A percentile compares a stretch with the other conserved stretches of the same genome.
Conservation (phyloP, 306 rosid genomes). For the Erythrophleum fordii region DNA sequence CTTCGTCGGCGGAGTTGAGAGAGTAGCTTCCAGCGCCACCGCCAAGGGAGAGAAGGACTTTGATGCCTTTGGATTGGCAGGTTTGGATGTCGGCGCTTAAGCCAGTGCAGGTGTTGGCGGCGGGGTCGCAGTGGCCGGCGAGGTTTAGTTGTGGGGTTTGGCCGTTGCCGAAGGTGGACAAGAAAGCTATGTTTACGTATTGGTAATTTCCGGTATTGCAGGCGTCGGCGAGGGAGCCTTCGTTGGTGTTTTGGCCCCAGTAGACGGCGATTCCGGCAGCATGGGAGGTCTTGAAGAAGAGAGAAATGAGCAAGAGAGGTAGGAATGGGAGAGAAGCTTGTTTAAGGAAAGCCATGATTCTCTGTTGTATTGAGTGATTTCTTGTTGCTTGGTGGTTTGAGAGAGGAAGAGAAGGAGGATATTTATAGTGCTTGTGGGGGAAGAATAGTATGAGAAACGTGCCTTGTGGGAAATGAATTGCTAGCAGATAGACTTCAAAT, state of each 20-base stretch:
- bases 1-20: slow-evolving; percentile 55
- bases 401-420: neutral
- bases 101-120: slow-evolving; percentile 37
- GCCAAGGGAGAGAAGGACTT: slow-evolving; percentile 71
- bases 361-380: neutral
- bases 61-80: slow-evolving; percentile 55
- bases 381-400: neutral
- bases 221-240: slow-evolving; percentile 58
- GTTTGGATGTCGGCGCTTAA: slow-evolving; percentile 42
- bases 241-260: slow-evolving; percentile 61
- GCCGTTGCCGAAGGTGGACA: slow-evolving; percentile 54
- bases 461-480: slow-evolving; percentile 2
- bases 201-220: slow-evolving; percentile 66
- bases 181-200: slow-evolving; percentile 67
- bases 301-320: slow-evolving; percentile 42
- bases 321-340: slow-evolving; percentile 33
- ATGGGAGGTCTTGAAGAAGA: slow-evolving; percentile 22
- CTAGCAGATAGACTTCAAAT: too few relatives aligned
- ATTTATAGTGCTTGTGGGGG: slow-evolving; percentile 35
- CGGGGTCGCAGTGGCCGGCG: slow-evolving; percentile 54
- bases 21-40: slow-evolving; percentile 52
- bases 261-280: slow-evolving; percentile 60
- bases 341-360: slow-evolving; percentile 50
- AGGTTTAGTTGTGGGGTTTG: slow-evolving; percentile 50
- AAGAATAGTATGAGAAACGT: slow-evolving; percentile 27